These are phyloP conservation scores for Rosa persica DNA, from an alignment of 306 rosid species.

Conservation along the genomic window DNA sequence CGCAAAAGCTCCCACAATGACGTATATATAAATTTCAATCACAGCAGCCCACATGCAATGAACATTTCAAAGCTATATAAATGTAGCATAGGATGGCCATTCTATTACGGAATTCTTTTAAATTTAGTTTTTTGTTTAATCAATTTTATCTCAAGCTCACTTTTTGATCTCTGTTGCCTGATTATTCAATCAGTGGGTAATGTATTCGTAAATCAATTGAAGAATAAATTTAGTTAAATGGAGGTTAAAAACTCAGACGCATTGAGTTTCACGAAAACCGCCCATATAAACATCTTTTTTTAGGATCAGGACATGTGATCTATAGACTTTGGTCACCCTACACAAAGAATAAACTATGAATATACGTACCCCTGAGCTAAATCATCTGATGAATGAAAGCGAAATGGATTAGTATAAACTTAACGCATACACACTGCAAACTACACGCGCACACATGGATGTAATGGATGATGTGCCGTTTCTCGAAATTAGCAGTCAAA, in stretches of 20 bases:
- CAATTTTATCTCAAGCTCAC: no score
- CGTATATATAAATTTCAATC: background rate
- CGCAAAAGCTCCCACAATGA: constrained; percentile 1
- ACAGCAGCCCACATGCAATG: background rate
- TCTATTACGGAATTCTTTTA: no score
- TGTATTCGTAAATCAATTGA: no score
- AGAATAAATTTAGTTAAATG: no score
- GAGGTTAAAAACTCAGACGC: no score
- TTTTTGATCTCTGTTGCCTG: no score
- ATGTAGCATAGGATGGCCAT: no score
- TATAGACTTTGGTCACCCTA: background rate
- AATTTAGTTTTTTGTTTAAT: no score
- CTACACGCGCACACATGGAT: background rate
- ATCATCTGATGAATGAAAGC: background rate
- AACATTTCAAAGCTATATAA: background rate
- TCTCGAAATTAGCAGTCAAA: background rate
- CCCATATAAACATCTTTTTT: no score
- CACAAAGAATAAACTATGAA: background rate
- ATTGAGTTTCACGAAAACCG: no score
- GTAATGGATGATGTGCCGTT: background rate
- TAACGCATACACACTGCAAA: background rate
- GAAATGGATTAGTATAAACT: background rate
- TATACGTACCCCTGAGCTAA: background rate
- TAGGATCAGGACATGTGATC: background rate
- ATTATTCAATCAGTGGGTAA: no score